Conservation (phyloP, 2,329 filamentous ascomycete genomes). For the Rachicladosporium sp. region DNA sequence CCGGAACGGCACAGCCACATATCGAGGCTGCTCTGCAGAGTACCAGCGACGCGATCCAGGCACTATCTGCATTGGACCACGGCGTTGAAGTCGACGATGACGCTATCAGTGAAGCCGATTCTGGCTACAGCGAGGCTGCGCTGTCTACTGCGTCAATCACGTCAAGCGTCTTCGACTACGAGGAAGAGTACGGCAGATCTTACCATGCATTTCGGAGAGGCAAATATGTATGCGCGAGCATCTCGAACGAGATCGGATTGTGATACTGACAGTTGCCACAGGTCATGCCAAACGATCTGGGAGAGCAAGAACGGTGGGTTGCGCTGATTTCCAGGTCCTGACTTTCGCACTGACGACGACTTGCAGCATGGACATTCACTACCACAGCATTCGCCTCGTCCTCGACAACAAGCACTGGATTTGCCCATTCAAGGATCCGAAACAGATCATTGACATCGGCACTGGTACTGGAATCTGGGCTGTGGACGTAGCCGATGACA, state of each 20-base stretch:
- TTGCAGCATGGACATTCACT: slow-evolving; percentile 9
- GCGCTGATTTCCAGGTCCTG: no score
- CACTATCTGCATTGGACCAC: slow-evolving; percentile 1
- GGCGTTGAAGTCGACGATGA: slow-evolving; percentile 4
- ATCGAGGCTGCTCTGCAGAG: neutral
- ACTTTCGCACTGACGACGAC: no score
- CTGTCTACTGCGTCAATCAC: neutral
- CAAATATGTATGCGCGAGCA: no score
- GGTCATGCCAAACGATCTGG: slow-evolving; percentile 19
- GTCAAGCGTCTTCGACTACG: slow-evolving; percentile 7
- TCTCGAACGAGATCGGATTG: no score
- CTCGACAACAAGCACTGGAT: slow-evolving; percentile 9
- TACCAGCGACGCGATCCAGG: slow-evolving; percentile 1
- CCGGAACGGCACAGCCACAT: no score
- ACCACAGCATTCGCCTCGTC: slow-evolving; percentile 14
- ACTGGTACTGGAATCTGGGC: slow-evolving; percentile 29
- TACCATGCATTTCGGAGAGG: slow-evolving; percentile 8
- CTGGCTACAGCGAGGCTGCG: neutral
- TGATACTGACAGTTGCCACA: no score
- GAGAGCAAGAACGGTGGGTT: slow-evolving; percentile 19
- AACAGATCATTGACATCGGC: slow-evolving; percentile 36
- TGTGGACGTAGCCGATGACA: slow-evolving; percentile 25
- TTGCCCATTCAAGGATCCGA: slow-evolving; percentile 28
- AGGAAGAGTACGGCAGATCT: slow-evolving; percentile 8
- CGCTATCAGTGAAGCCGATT: slow-evolving; percentile 1